Percentiles rank a stretch among this genome's conserved stretches.
phyloP scores from a whole-genome alignment of 1,284 basidiomycete genomes.

The Ustilago cynodontis region DNA sequence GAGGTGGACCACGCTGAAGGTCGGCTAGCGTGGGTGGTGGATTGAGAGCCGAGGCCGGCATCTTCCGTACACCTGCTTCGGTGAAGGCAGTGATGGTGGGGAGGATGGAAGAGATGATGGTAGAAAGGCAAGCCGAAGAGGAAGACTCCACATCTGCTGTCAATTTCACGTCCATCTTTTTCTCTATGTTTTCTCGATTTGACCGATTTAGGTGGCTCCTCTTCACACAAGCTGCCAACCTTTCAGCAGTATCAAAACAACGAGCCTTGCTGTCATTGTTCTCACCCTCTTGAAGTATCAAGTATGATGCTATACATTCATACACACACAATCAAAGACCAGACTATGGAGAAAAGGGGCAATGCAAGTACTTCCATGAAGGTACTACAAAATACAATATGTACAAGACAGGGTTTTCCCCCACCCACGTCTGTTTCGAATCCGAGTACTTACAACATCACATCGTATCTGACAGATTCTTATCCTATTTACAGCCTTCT shows the following conservation, averaged over 20 bases:
- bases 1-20: constrained; percentile 8
- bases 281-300: neutral
- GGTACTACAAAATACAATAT: constrained; percentile 20
- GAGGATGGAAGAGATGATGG: neutral
- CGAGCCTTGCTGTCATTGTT: neutral
- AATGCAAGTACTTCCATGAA: neutral
- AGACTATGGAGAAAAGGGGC: neutral
- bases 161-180: constrained; percentile 7
- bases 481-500: constrained; percentile 26
- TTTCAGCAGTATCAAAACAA: too few relatives aligned
- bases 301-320: too few relatives aligned
- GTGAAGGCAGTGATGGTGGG: neutral
- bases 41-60: constrained; percentile 45
- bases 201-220: too few relatives aligned
- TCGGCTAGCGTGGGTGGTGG: constrained; percentile 34
- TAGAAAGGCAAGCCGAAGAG: neutral
- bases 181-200: too few relatives aligned
- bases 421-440: too few relatives aligned
- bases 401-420: constrained; percentile 17
- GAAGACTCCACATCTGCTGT: constrained; percentile 1
- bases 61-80: neutral
- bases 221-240: too few relatives aligned
- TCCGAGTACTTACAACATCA: constrained; percentile 12
- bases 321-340: neutral
- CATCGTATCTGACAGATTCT: neutral